phyloP scores from a whole-genome alignment of 2,329 filamentous ascomycete genomes.

The Claviceps sp. region DNA sequence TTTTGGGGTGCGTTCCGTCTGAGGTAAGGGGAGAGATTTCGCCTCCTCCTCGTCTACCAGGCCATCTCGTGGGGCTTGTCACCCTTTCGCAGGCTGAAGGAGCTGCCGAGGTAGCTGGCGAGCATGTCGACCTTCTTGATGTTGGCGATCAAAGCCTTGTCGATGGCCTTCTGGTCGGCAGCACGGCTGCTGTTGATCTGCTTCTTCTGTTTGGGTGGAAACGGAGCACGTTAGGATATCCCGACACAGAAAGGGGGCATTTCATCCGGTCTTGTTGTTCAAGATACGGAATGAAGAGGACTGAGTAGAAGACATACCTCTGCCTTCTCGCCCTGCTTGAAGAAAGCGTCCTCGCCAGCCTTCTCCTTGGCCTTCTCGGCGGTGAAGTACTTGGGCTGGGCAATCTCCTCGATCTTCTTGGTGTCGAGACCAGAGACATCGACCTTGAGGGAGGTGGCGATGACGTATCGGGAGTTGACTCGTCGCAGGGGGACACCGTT shows the following conservation, averaged over 20 bases:
- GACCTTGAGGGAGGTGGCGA: conserved; percentile 77
- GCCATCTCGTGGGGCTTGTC: conserved; percentile 99
- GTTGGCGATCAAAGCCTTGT: conserved; percentile 86
- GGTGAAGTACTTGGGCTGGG: conserved; percentile 82
- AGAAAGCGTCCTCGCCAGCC: conserved; percentile 96
- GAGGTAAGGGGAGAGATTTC: background rate
- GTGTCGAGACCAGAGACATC: conserved; percentile 76
- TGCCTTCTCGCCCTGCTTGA: conserved; percentile 97
- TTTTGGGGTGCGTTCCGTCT: too few species aligned
- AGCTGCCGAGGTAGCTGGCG: conserved; percentile 82
- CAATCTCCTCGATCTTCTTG: conserved; percentile 74
- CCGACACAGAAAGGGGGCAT: too few species aligned
- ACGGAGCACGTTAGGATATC: background rate
- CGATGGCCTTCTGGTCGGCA: conserved; percentile 95
- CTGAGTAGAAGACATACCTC: conserved; percentile 51
- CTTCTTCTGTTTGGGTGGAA: conserved; percentile 65
- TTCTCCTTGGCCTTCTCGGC: conserved; percentile 92
- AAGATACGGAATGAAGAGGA: background rate
- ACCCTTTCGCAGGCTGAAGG: conserved; percentile 97
- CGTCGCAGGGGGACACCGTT: conserved; percentile 96
- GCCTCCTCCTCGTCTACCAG: conserved; percentile 53
- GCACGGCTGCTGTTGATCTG: conserved; percentile 80
- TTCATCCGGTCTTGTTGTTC: background rate
- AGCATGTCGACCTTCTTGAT: conserved; percentile 99
- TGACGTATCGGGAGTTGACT: conserved; percentile 88